Percentiles rank a stretch among this genome's conserved stretches.
Conservation (phyloP, 345 rosid genomes). For the Rhodamnia rubescens region DNA sequence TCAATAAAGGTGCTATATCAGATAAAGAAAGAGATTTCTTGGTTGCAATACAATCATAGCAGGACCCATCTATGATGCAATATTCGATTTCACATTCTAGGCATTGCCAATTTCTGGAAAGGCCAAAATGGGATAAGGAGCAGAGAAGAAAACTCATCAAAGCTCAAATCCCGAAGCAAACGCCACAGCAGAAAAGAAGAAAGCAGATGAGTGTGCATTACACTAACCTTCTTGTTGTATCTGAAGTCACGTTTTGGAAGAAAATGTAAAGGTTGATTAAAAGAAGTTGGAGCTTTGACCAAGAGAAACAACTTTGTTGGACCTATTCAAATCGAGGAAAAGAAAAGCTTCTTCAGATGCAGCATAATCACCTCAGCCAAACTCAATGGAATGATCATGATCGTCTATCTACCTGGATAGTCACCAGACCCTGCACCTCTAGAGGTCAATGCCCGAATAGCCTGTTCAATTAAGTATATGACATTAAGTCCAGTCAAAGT, state of each 20-base stretch:
- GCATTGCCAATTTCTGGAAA: neutral
- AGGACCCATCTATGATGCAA: neutral
- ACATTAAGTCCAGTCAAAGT: neutral
- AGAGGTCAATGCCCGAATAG: conserved; percentile 63
- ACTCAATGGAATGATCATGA: neutral
- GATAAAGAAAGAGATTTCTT: neutral
- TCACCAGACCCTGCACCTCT: conserved; percentile 70
- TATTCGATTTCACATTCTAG: neutral
- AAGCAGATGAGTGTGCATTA: neutral
- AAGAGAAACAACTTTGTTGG: conserved; percentile 66
- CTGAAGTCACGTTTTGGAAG: conserved; percentile 92
- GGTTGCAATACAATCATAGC: neutral
- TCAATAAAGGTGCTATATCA: neutral
- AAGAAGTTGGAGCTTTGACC: conserved; percentile 67
- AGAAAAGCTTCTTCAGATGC: neutral
- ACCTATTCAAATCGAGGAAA: conserved; percentile 26
- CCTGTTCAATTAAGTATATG: conserved; percentile 17
- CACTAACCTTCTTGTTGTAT: conserved; percentile 65
- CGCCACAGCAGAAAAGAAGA: neutral
- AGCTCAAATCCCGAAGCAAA: neutral
- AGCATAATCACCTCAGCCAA: neutral
- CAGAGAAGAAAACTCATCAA: neutral
- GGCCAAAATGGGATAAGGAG: neutral
- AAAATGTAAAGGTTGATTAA: conserved; percentile 68
- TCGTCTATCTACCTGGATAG: conserved; percentile 52